A percentile compares a stretch with the other conserved stretches of the same genome.
Evolutionary conservation across 495 filamentous ascomycete species (phyloP).

Genomic region (Talaromyces proteolyticus): DNA sequence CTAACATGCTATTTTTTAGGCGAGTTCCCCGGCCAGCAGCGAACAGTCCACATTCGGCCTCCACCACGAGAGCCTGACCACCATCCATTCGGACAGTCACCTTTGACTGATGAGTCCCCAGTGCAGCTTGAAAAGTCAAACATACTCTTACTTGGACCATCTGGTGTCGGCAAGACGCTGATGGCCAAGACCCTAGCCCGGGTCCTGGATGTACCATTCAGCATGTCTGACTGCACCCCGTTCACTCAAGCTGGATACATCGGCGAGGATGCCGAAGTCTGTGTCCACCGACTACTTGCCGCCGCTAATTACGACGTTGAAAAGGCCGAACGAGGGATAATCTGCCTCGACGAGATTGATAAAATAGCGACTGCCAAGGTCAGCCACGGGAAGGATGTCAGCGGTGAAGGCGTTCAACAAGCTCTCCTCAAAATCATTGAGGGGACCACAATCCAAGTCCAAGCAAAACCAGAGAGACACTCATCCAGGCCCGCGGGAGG

Average conservation of each 20-base stretch:
- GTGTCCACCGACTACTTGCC: slow-evolving; percentile 81
- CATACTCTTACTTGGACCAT: slow-evolving; percentile 85
- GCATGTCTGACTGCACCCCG: slow-evolving; percentile 94
- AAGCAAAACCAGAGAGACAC: slow-evolving; percentile 72
- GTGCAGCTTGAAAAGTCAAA: slow-evolving; percentile 94
- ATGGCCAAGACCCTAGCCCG: slow-evolving; percentile 81
- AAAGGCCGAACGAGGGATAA: slow-evolving; percentile 84
- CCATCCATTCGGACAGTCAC: slow-evolving; percentile 19
- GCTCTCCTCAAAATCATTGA: slow-evolving; percentile 93
- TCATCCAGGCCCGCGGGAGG: slow-evolving; percentile 40
- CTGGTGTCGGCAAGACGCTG: slow-evolving; percentile 93
- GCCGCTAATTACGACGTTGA: slow-evolving; percentile 87
- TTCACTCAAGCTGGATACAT: slow-evolving; percentile 98
- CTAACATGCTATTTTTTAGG: slow-evolving; percentile 43
- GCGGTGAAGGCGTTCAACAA: slow-evolving; percentile 93
- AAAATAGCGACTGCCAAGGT: slow-evolving; percentile 79
- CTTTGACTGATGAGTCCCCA: slow-evolving; percentile 50
- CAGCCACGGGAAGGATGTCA: slow-evolving; percentile 73
- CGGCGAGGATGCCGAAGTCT: slow-evolving; percentile 90
- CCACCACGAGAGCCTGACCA: slow-evolving; percentile 8
- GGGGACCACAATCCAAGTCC: slow-evolving; percentile 85
- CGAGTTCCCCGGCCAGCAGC: slow-evolving; percentile 71
- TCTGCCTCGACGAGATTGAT: slow-evolving; percentile 94
- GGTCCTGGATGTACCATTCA: slow-evolving; percentile 88
- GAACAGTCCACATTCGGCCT: slow-evolving; percentile 41